Evolutionary conservation across 129 eudicot species (phyloP), one percentile per base, ranked within the genome.

Genomic region (Solidago caesia): DNA sequence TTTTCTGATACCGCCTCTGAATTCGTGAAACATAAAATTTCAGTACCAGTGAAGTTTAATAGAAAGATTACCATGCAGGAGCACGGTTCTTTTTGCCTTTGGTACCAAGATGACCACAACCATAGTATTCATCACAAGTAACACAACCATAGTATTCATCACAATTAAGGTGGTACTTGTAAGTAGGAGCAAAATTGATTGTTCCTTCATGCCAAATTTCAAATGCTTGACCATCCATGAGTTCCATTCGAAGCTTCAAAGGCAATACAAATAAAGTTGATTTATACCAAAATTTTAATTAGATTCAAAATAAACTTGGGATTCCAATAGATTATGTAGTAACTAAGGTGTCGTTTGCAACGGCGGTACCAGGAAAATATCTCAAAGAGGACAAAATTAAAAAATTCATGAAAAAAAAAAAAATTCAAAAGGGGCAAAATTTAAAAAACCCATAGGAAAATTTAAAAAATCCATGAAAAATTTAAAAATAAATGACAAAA

Each of bases 141-240:
- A 74, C 71, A 48, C 76, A 47, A 42, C 93, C 96, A 72, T 84
- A 88, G 68, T 91, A 91, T 26, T 82, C 86, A 68, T 85, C 87
- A 15, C 87, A 83, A 75, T 80, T 86, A 0, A 71, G 82, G 48
- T 76, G 52, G 73, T 88, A 91, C 64, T 91, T 91, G 82, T 91
- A 91, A n/a, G 97, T 91, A 25, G 97, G 97, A 73, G 92, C 88
- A 67, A 91, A 91, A 44, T 79, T 80, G 43, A 91, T 84, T 49
- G 56, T 66, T 68, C 91, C 89, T 82, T 91, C 97, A 15, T 88
- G 90, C 97, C 97, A 91, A 41, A 75, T 84, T 77, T 85, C 87
- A 75, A 91, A 91, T n/a, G 83, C 67, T 81, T 82, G 84, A 33
- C 92, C 92, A 59, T 84, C 91, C 80, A 68, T 79, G 27, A 82